Conservation (phyloP, 1,284 basidiomycete genomes). For the Agroathelia rolfsii region DNA sequence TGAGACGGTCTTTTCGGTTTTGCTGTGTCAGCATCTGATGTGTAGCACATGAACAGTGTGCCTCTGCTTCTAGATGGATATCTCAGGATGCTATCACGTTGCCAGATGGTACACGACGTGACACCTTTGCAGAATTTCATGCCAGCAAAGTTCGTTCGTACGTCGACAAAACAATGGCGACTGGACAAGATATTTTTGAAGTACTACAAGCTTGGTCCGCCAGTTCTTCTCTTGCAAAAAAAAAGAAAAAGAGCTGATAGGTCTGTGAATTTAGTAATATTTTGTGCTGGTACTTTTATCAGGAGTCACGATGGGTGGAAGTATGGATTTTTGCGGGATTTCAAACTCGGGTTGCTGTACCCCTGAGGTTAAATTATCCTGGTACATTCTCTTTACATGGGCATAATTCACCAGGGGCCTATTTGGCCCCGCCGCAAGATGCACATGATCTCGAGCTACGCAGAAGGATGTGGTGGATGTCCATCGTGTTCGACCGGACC, state of each 20-base stretch:
- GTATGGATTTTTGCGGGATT: conserved; percentile 84
- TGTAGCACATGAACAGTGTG: conserved; percentile 43
- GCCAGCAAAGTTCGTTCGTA: conserved; percentile 74
- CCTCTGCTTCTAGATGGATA: conserved; percentile 75
- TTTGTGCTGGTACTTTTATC: conserved; percentile 81
- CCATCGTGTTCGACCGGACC: conserved; percentile 73
- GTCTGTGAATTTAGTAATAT: no score
- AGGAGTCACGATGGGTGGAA: conserved; percentile 81
- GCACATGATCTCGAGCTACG: conserved; percentile 64
- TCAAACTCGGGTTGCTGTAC: conserved; percentile 75
- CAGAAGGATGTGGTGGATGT: conserved; percentile 81
- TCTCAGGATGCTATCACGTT: conserved; percentile 53
- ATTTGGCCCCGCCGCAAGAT: conserved; percentile 69
- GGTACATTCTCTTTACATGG: conserved; percentile 66
- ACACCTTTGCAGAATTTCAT: conserved; percentile 77
- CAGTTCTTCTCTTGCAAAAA: no score
- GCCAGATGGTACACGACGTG: conserved; percentile 63
- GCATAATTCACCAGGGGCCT: conserved; percentile 59
- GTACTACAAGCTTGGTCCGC: conserved; percentile 83
- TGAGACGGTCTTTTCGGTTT: conserved; percentile 1
- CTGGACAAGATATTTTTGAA: conserved; percentile 71
- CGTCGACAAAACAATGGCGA: conserved; percentile 79
- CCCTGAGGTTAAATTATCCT: conserved; percentile 72
- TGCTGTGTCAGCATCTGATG: conserved; percentile 1
- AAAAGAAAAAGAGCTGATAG: no score